These are phyloP conservation scores for Eucalyptus curtisii DNA, from an alignment of 345 rosid species.

Conservation along the genomic window DNA sequence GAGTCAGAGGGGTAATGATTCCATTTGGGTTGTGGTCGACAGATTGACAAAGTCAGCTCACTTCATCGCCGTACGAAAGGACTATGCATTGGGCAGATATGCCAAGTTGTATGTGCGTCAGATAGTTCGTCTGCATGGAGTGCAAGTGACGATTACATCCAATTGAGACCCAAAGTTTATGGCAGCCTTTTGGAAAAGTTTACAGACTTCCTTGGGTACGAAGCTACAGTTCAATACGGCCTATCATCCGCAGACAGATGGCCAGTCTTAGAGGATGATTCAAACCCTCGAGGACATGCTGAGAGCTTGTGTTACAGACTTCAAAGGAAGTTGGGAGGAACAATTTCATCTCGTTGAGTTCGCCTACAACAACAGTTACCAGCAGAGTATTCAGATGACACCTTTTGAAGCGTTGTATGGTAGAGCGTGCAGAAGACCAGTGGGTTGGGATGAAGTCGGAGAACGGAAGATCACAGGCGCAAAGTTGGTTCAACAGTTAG, in stretches of 20 bases:
- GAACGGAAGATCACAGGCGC: accelerated
- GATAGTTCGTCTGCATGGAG: too few species aligned
- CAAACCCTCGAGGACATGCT: too few species aligned
- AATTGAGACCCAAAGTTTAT: accelerated
- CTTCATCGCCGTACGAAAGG: accelerated
- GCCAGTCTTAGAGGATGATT: accelerated
- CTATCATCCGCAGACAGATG: accelerated
- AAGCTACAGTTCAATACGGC: accelerated
- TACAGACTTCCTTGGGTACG: accelerated
- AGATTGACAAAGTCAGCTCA: accelerated
- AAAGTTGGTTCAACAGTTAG: accelerated
- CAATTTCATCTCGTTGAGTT: too few species aligned
- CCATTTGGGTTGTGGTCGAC: accelerated
- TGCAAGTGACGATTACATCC: accelerated
- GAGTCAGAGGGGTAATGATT: too few species aligned
- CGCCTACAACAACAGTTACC: accelerated
- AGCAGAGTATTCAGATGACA: too few species aligned
- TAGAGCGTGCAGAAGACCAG: accelerated
- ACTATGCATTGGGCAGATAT: too few species aligned
- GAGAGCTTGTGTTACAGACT: accelerated
- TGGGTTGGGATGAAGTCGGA: accelerated
- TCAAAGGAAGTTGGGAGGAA: too few species aligned
- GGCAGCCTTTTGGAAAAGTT: too few species aligned
- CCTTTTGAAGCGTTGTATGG: too few species aligned
- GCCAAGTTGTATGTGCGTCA: accelerated